These are phyloP conservation scores for Saccharomycopsis javanensis DNA, from an alignment of 805 yeast genomes.

Conservation along the genomic window DNA sequence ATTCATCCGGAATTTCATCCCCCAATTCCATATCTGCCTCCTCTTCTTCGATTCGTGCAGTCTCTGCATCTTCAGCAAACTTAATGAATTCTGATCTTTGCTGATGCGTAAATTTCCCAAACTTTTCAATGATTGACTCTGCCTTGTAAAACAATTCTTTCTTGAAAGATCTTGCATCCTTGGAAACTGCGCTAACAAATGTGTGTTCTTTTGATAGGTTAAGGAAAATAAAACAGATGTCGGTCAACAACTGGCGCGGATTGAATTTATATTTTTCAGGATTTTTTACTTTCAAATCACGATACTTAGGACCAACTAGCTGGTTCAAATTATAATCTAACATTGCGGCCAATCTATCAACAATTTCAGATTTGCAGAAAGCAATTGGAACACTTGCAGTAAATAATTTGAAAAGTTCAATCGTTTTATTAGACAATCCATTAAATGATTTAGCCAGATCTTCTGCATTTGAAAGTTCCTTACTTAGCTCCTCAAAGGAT, in stretches of 20 bases:
- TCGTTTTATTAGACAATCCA: conserved; percentile 75
- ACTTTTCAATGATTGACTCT: conserved; percentile 47
- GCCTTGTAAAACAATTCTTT: conserved; percentile 63
- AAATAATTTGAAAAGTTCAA: conserved; percentile 67
- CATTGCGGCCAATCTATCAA: conserved; percentile 93
- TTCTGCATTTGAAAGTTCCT: conserved; percentile 54
- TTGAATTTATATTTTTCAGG: conserved; percentile 79
- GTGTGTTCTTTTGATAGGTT: conserved; percentile 55
- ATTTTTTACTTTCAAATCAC: conserved; percentile 72
- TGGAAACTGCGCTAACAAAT: conserved; percentile 72
- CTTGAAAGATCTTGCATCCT: conserved; percentile 86
- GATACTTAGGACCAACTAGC: conserved; percentile 92
- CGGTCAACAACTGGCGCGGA: conserved; percentile 61
- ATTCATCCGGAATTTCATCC: conserved; percentile 86
- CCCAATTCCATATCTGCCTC: conserved; percentile 83
- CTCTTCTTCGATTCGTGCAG: conserved; percentile 51
- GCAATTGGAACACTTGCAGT: conserved; percentile 81
- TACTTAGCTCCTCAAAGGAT: conserved; percentile 45
- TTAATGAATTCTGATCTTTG: conserved; percentile 40
- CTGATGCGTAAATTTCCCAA: conserved; percentile 43
- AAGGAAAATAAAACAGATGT: conserved; percentile 64
- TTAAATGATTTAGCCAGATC: conserved; percentile 71
- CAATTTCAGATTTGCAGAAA: conserved; percentile 80
- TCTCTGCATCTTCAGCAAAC: conserved; percentile 61
- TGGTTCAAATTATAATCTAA: conserved; percentile 82